Evolutionary conservation across 2,329 filamentous ascomycete species (phyloP), one percentile per base, ranked within the genome.

Genomic region (Hypomyces rosellus): DNA sequence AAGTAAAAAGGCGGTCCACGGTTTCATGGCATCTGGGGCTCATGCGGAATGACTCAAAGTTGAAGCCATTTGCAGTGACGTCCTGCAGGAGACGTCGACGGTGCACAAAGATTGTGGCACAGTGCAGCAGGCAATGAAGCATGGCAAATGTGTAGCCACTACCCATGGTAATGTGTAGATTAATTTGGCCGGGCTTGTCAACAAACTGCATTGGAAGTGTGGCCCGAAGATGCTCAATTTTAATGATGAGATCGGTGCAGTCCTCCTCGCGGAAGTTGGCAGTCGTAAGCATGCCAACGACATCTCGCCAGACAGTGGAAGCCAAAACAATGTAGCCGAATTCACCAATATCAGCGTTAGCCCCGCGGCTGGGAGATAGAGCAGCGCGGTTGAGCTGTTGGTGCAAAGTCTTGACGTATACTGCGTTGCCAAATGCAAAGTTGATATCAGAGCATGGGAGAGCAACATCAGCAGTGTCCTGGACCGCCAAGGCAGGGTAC

Each of bases 161-260:
- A 34, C 80, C 80, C 80, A 82, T 82, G 16, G 80, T 82, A 60
- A 83, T 81, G 63, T 83, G 80, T 5, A 82, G 68, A 59, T 75
- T 78, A 61, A 82, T 79, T 65, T 83, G 79, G 37, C 76, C 77
- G 0, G 77, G 75, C 65, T 82, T 82, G 59, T 83, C 80, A 54
- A 78, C 71, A 50, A 80, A 81, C 63, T 82, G 79, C 69, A 78
- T 74, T 1, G 80, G 79, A 41, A 82, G 64, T 1, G 75, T 74
- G 53, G 69, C 70, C 33, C 79, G 75, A 11, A 82, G 74, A 8
- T 68, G 65, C 34, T 82, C 78, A 51, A 83, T 81, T 49, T 78
- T 77, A 20, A 65, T 69, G 56, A 80, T 74, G 4, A 82, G 68
- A 12, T 68, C 68, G 9, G 66, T 62, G 59, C 78, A 81, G 37